Evolutionary conservation across 2,329 filamentous ascomycete species (phyloP), one percentile per base, ranked within the genome.

Genomic region (Pseudocercospora crystallina): DNA sequence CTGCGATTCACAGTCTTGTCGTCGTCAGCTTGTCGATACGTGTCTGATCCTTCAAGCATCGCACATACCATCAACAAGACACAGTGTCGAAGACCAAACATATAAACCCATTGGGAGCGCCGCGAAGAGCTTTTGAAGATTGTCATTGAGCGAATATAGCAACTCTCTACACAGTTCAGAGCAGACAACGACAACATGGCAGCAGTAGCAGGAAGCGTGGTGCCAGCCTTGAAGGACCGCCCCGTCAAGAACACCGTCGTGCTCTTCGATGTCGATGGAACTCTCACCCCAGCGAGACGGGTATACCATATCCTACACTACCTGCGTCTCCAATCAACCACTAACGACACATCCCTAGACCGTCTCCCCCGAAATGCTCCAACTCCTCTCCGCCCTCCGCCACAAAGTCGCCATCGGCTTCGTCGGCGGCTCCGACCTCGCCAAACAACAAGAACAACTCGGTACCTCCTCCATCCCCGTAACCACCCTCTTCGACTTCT

Each of bases 261-360:
- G 67, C 86, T 99, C 58, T 99, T 99, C 74, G 94, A 99, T 74
- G 94, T 99, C 54, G 94, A 99, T 71, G 89, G 83, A 67, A 96
- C 94, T 29, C 82, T 99, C 62, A 94, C 90, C 12, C 87, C 84
- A 36, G 85, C 94, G 39, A 84, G 94, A 60, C 79, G 80, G 64
- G 89, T 95, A 78, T 55, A 79, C 58, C 47, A 12, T 26, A 41
- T 20, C 3, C n/a, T 29, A 7, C 7, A 26, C 20, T 26, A 26
- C 20, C 20, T 8, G 26, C 43, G 37, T 26, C 12, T 42, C 30
- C 47, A 36, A 31, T 31, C n/a, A 13, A 32, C n/a, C 11, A 37
- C 53, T 54, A 43, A 61, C 40, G 26, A 47, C 8, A 20, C 11
- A 32, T 41, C 14, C 3, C 20, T 44, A 66, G 63, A 47, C 51